A percentile compares a stretch with the other conserved stretches of the same genome.
These are phyloP conservation scores for Cladosporium sp. DNA, from an alignment of 2,329 filamentous ascomycete species.

Conservation along the genomic window DNA sequence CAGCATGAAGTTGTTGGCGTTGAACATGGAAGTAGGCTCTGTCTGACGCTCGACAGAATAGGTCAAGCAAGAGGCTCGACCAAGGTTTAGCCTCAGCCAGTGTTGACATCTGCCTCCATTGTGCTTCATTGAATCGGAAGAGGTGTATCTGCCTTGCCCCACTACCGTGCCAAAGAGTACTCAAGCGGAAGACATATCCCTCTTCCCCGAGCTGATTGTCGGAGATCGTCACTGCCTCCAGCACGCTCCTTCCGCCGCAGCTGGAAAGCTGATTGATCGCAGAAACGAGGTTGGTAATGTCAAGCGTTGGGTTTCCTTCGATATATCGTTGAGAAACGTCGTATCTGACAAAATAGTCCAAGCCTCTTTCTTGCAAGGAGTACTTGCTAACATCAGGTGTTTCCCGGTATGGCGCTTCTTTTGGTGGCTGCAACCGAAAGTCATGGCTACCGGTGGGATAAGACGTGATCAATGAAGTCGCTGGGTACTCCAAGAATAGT, in stretches of 20 bases:
- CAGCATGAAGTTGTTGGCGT: not conserved
- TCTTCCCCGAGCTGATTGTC: not conserved
- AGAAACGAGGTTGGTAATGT: too few species aligned
- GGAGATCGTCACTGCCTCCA: not conserved
- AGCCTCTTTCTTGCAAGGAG: not conserved
- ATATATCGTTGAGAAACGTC: too few species aligned
- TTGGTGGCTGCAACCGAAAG: not conserved
- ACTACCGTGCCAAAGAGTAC: not conserved
- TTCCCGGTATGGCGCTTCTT: conserved; percentile 1
- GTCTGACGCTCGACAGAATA: not conserved
- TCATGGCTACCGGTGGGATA: not conserved
- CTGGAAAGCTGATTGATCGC: not conserved
- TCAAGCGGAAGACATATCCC: not conserved
- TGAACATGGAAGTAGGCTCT: conserved; percentile 7
- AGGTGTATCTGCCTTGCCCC: too few species aligned
- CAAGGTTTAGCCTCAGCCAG: not conserved
- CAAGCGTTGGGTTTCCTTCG: not conserved
- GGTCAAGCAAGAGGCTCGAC: not conserved
- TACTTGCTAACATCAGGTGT: not conserved
- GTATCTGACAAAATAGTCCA: not conserved
- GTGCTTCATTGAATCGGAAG: not conserved
- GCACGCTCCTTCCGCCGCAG: not conserved
- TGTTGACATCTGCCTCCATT: not conserved
- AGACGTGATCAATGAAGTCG: not conserved
- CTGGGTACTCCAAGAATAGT: not conserved